These are phyloP conservation scores for Amanita rimosa DNA, from an alignment of 768 basidiomycete species.

Conservation along the genomic window DNA sequence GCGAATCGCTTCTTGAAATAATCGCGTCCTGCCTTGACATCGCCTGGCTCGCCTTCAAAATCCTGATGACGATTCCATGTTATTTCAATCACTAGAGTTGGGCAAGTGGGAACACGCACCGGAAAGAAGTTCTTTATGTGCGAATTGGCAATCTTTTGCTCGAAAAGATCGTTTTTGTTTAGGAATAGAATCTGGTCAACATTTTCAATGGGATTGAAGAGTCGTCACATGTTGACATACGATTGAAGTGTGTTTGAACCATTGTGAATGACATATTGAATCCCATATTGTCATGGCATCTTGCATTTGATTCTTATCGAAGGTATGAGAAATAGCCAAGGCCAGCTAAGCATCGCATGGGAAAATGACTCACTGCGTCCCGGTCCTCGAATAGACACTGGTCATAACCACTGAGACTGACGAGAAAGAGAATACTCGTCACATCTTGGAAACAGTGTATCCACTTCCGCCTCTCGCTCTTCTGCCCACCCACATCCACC, in stretches of 20 bases:
- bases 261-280: conserved; percentile 94
- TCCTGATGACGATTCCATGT: conserved; percentile 37
- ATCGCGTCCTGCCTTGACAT: conserved; percentile 67
- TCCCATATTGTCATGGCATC: conserved; percentile 99
- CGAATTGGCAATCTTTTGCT: conserved; percentile 69
- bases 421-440: conserved; percentile 85
- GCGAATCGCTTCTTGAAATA: conserved; percentile 87
- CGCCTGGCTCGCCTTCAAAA: conserved; percentile 68
- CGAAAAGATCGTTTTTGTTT: conserved; percentile 93
- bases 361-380: conserved; percentile 57
- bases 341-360: not conserved
- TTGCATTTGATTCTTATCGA: conserved; percentile 87
- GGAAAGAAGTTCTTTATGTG: conserved; percentile 88
- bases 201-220: not conserved
- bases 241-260: conserved; percentile 92
- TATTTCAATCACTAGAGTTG: not conserved
- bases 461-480: conserved; percentile 89
- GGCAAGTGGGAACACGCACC: conserved; percentile 27
- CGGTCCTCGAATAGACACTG: conserved; percentile 90
- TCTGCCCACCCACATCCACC: conserved; percentile 92
- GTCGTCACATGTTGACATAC: conserved; percentile 29
- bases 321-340: conserved; percentile 2
- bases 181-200: conserved; percentile 73
- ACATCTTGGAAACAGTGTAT: conserved; percentile 95
- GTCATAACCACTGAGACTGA: conserved; percentile 88